A percentile compares a stretch with the other conserved stretches of the same genome.
Evolutionary conservation across 345 rosid genomes (phyloP).

Genomic region (Physaria fendleri): DNA sequence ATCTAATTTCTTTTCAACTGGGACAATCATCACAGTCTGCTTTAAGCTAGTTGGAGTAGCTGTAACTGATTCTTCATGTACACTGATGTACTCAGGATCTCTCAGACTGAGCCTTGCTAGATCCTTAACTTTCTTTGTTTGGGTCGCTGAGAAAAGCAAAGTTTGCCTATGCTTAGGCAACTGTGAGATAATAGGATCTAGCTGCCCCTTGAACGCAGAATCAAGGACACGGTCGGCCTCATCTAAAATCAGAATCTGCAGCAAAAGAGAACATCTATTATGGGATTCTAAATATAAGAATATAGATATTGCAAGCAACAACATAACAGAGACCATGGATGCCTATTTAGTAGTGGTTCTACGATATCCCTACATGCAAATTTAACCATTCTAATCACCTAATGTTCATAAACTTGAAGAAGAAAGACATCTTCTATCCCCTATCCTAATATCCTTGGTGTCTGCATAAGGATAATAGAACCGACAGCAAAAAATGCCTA

Average conservation of each 20-base stretch:
- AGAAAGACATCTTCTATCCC: neutral
- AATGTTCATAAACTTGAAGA: slow-evolving; percentile 5
- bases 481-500: neutral
- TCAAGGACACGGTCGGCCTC: slow-evolving; percentile 99
- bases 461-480: neutral
- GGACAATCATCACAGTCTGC: slow-evolving; percentile 83
- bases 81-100: slow-evolving; percentile 90
- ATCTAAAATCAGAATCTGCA: slow-evolving; percentile 85
- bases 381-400: neutral
- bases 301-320: neutral
- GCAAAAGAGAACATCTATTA: neutral
- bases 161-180: slow-evolving; percentile 80
- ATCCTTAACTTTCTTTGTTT: slow-evolving; percentile 89
- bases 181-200: slow-evolving; percentile 87
- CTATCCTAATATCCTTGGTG: neutral
- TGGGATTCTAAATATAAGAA: neutral
- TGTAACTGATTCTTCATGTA: slow-evolving; percentile 70
- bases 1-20: slow-evolving; percentile 82
- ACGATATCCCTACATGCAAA: neutral
- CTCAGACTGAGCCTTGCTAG: slow-evolving; percentile 95
- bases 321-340: neutral
- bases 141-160: slow-evolving; percentile 91
- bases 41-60: slow-evolving; percentile 75
- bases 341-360: neutral
- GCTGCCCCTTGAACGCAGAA: slow-evolving; percentile 67